Conservation (phyloP, 495 filamentous ascomycete genomes). For the Aspergillus baeticus region DNA sequence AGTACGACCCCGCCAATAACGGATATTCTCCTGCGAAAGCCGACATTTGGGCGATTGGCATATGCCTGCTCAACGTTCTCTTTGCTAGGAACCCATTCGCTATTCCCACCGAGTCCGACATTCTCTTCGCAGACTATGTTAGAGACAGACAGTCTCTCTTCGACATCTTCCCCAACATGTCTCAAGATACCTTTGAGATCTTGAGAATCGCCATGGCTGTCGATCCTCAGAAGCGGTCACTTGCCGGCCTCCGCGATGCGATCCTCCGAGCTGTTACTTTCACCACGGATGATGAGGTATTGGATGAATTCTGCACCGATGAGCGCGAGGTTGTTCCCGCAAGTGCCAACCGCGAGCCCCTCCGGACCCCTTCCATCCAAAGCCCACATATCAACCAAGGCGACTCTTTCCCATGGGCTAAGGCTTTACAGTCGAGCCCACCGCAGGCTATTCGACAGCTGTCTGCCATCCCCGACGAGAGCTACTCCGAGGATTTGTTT, state of each 20-base stretch:
- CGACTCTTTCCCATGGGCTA: slow-evolving; percentile 92
- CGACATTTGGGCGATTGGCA: slow-evolving; percentile 94
- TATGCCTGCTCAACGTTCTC: slow-evolving; percentile 92
- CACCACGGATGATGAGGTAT: slow-evolving; percentile 85
- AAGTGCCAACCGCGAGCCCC: slow-evolving; percentile 88
- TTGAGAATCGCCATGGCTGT: slow-evolving; percentile 82
- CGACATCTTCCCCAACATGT: slow-evolving; percentile 98
- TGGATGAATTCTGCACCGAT: slow-evolving; percentile 93
- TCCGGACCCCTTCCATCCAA: slow-evolving; percentile 92
- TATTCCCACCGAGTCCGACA: slow-evolving; percentile 79
- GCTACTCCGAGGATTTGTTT: slow-evolving; percentile 86
- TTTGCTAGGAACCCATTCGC: slow-evolving; percentile 96
- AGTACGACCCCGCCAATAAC: slow-evolving; percentile 79
- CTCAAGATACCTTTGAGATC: slow-evolving; percentile 93
- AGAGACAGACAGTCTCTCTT: slow-evolving; percentile 92
- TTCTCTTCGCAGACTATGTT: slow-evolving; percentile 87
- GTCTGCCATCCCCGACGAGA: slow-evolving; percentile 79
- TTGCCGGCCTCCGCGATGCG: slow-evolving; percentile 70
- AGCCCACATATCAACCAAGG: slow-evolving; percentile 77
- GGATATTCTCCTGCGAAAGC: slow-evolving; percentile 94
- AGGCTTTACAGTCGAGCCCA: slow-evolving; percentile 78
- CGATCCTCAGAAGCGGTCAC: slow-evolving; percentile 85
- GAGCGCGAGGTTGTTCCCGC: slow-evolving; percentile 70
- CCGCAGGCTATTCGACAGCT: slow-evolving; percentile 77
- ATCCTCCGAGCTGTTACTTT: slow-evolving; percentile 81